phyloP scores from a whole-genome alignment of 345 rosid genomes.

The Eucalyptus erythrocorys region DNA sequence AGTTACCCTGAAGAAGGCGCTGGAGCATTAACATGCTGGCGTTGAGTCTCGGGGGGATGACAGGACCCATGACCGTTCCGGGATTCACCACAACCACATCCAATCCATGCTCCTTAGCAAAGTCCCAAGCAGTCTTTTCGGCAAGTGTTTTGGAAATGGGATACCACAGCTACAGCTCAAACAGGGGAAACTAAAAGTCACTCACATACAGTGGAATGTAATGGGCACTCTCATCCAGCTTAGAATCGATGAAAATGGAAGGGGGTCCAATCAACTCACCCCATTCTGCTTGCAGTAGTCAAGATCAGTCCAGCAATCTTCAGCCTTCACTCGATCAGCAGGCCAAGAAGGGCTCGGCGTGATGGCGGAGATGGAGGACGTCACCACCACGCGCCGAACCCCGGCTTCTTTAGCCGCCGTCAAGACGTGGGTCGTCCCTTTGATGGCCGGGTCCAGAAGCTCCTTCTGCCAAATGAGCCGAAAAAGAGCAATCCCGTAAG shows the following conservation, averaged over 20 bases:
- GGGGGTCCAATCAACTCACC: slow-evolving; percentile 14
- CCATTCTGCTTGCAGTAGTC: slow-evolving; percentile 63
- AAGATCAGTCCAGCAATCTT: slow-evolving; percentile 79
- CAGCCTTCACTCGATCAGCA: slow-evolving; percentile 48
- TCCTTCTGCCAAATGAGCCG: slow-evolving; percentile 26
- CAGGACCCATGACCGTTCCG: slow-evolving; percentile 88
- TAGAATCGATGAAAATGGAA: not conserved
- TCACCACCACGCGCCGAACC: slow-evolving; percentile 74
- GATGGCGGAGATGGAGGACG: slow-evolving; percentile 75
- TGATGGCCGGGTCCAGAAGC: slow-evolving; percentile 77
- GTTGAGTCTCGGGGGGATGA: slow-evolving; percentile 57
- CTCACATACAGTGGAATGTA: not conserved
- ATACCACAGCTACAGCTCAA: slow-evolving; percentile 59
- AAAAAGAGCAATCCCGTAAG: too few species aligned
- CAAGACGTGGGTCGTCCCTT: slow-evolving; percentile 72
- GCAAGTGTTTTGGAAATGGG: slow-evolving; percentile 81
- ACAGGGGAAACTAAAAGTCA: not conserved
- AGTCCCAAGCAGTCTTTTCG: slow-evolving; percentile 89
- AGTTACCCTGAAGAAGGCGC: slow-evolving; percentile 64
- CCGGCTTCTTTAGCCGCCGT: slow-evolving; percentile 69
- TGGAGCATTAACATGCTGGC: slow-evolving; percentile 75
- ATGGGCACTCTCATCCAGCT: not conserved
- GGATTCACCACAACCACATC: slow-evolving; percentile 94
- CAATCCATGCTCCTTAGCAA: slow-evolving; percentile 57
- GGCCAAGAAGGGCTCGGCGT: slow-evolving; percentile 90